Evolutionary conservation across 805 yeast genomes (phyloP).

Genomic region (Yarrowia yakushimensis): DNA sequence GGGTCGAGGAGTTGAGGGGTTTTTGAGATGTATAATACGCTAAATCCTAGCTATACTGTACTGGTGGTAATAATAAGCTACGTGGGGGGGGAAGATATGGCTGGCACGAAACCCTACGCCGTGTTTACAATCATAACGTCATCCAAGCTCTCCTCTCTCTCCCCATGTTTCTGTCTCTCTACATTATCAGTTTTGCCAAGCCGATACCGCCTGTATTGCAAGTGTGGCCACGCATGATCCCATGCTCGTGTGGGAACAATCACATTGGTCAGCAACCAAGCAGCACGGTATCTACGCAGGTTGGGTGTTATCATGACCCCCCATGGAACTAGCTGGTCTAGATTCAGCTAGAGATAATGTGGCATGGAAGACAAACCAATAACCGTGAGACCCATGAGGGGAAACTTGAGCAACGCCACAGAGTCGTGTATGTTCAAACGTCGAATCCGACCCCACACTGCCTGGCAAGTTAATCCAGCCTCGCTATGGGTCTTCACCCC

Average conservation of each 20-base stretch:
- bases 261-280: background rate
- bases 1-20: too few relatives aligned
- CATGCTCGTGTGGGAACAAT: too few relatives aligned
- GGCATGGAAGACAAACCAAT: background rate
- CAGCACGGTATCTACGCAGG: background rate
- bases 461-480: background rate
- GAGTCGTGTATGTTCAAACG: background rate
- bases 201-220: too few relatives aligned
- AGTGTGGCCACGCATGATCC: too few relatives aligned
- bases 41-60: too few relatives aligned
- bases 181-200: conserved; percentile 1
- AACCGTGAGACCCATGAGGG: background rate
- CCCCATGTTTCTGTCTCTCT: background rate
- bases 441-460: background rate
- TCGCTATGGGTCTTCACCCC: background rate
- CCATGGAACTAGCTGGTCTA: background rate
- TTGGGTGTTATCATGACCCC: background rate
- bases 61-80: background rate
- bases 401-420: background rate
- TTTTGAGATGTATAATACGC: too few relatives aligned
- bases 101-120: background rate
- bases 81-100: background rate
- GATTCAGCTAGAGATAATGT: background rate
- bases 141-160: too few relatives aligned
- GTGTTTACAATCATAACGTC: background rate